Percentiles rank a stretch among this genome's conserved stretches.
These are phyloP conservation scores for Fusarium sterilihyphosum DNA, from an alignment of 2,329 filamentous ascomycete species.

Conservation along the genomic window DNA sequence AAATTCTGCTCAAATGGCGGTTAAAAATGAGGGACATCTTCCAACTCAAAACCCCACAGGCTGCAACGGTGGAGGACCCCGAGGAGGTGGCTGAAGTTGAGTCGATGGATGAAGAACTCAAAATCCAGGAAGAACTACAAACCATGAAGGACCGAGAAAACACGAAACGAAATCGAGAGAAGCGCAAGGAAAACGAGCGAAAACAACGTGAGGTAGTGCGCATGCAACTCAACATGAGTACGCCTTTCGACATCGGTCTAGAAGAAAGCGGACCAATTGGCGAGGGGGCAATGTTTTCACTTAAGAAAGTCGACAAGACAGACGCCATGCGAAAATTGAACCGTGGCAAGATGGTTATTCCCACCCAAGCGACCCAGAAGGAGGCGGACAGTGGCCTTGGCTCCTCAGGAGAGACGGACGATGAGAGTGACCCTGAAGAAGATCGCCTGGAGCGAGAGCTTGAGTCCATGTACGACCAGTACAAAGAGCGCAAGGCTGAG, in stretches of 20 bases:
- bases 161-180: conserved; percentile 82
- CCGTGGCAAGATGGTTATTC: conserved; percentile 80
- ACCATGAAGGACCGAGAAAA: conserved; percentile 82
- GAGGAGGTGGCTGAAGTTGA: conserved; percentile 84
- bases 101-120: conserved; percentile 93
- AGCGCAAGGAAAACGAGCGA: conserved; percentile 88
- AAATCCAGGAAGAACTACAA: conserved; percentile 88
- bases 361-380: conserved; percentile 67
- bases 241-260: conserved; percentile 94
- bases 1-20: conserved; percentile 87
- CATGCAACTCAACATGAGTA: conserved; percentile 97
- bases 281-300: conserved; percentile 84
- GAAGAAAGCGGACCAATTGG: conserved; percentile 84
- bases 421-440: conserved; percentile 79
- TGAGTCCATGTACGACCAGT: conserved; percentile 87
- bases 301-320: conserved; percentile 83
- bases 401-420: conserved; percentile 64
- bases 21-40: conserved; percentile 90
- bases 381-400: conserved; percentile 69
- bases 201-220: conserved; percentile 96
- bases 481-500: conserved; percentile 81
- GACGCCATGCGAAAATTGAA: conserved; percentile 69
- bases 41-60: conserved; percentile 77
- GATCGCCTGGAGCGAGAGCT: conserved; percentile 86
- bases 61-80: conserved; percentile 53